phyloP scores from a whole-genome alignment of 148 eudicot genomes.

The Bassia scoparia region DNA sequence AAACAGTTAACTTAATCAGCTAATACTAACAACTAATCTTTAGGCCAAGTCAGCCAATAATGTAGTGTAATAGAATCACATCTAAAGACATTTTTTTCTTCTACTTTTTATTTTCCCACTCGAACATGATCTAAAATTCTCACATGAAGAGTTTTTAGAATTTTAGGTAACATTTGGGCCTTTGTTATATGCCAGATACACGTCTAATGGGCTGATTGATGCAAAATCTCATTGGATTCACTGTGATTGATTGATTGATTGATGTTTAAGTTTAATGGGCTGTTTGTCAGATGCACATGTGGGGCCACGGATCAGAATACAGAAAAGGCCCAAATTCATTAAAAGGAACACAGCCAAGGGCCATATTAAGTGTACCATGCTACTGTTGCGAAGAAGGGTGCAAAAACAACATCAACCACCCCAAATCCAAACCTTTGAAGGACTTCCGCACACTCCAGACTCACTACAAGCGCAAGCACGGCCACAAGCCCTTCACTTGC shows the following conservation, averaged over 20 bases:
- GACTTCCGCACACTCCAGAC: conserved; percentile 82
- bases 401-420: conserved; percentile 71
- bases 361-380: conserved; percentile 57
- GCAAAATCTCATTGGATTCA: neutral
- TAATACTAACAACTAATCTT: too few species aligned
- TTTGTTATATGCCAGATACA: too few species aligned
- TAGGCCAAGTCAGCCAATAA: too few species aligned
- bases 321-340: conserved; percentile 69
- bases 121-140: too few species aligned
- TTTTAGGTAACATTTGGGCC: too few species aligned
- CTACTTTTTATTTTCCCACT: too few species aligned
- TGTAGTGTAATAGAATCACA: too few species aligned
- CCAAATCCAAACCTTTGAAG: conserved; percentile 63
- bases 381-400: conserved; percentile 81
- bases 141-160: too few species aligned
- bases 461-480: conserved; percentile 86
- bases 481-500: conserved; percentile 52
- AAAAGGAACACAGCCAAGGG: conserved; percentile 60
- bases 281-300: conserved; percentile 66
- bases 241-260: too few species aligned
- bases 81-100: too few species aligned
- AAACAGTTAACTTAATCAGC: too few species aligned
- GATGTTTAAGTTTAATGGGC: neutral
- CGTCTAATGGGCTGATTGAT: too few species aligned
- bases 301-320: conserved; percentile 83